phyloP scores from a whole-genome alignment of 2,329 filamentous ascomycete species.

The Aspergillus pseudoglaucus region DNA sequence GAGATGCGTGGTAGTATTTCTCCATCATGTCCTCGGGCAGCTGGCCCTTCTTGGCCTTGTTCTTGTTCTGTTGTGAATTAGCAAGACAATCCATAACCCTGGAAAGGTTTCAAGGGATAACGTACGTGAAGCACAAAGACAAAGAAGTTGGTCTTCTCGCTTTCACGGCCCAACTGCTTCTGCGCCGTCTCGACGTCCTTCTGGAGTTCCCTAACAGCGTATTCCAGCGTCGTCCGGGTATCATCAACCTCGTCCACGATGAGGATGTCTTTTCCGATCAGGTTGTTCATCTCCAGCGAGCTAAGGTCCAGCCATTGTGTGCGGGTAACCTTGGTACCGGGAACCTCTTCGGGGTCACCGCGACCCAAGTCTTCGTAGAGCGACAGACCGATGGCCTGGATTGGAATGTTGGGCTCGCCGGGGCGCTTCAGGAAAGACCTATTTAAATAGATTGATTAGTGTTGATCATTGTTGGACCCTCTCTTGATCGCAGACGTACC shows the following conservation, averaged over 20 bases:
- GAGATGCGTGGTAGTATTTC: conserved; percentile 72
- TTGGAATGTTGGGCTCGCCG: conserved; percentile 87
- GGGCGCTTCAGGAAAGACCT: conserved; percentile 87
- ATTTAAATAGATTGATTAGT: conserved; percentile 9
- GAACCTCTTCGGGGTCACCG: conserved; percentile 61
- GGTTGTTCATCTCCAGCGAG: conserved; percentile 76
- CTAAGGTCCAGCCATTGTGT: conserved; percentile 97
- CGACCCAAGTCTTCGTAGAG: conserved; percentile 80
- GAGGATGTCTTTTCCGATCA: conserved; percentile 84
- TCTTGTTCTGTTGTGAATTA: conserved; percentile 66
- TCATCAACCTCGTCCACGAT: conserved; percentile 97
- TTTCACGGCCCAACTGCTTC: conserved; percentile 60
- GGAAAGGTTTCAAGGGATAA: conserved; percentile 15
- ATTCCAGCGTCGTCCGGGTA: conserved; percentile 88
- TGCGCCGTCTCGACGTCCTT: conserved; percentile 86
- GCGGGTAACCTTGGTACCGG: conserved; percentile 89
- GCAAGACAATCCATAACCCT: conserved; percentile 1
- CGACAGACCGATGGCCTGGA: conserved; percentile 96
- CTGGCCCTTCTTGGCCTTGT: conserved; percentile 88
- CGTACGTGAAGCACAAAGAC: conserved; percentile 91
- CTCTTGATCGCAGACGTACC: conserved; percentile 40
- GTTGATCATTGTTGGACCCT: not conserved
- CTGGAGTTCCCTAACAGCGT: conserved; percentile 84
- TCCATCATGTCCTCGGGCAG: conserved; percentile 72
- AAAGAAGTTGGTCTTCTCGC: conserved; percentile 76